Percentiles rank a stretch among this genome's conserved stretches.
Conservation (phyloP, 169 alveolate genomes). For the Plasmodium relictum region DNA sequence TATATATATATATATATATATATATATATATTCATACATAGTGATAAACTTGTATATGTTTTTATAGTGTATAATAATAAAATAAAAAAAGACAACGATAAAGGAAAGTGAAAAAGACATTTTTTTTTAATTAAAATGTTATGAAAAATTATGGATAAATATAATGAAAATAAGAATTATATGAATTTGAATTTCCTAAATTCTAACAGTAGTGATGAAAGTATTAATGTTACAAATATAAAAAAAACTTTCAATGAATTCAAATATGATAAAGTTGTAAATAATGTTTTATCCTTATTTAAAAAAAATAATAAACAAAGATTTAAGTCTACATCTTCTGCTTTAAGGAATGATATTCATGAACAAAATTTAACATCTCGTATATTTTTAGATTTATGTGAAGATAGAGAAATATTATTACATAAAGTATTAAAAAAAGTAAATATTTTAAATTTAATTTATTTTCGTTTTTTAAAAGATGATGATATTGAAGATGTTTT, state of each 20-base stretch:
- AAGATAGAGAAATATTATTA: conserved; percentile 62
- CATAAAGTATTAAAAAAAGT: conserved; percentile 67
- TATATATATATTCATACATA: not conserved
- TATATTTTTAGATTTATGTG: conserved; percentile 61
- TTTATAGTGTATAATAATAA: conserved; percentile 14
- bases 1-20: not conserved
- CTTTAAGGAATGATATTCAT: conserved; percentile 58
- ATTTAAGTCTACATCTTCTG: conserved; percentile 65
- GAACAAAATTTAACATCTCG: conserved; percentile 67
- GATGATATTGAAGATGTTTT: conserved; percentile 58
- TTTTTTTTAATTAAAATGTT: conserved; percentile 27
- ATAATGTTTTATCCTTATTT: conserved; percentile 45
- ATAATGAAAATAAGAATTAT: conserved; percentile 28
- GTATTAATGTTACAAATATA: conserved; percentile 18
- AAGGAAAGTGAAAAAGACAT: conserved; percentile 5
- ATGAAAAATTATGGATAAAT: conserved; percentile 25
- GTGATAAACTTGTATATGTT: not conserved
- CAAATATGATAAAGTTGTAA: conserved; percentile 69
- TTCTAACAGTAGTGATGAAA: conserved; percentile 24
- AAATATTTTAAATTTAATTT: conserved; percentile 65
- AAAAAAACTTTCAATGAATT: conserved; percentile 63
- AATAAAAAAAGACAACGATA: not conserved
- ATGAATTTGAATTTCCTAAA: conserved; percentile 16
- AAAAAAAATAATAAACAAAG: conserved; percentile 45
- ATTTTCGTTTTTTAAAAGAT: conserved; percentile 76